Percentiles rank a stretch among this genome's conserved stretches.
These are phyloP conservation scores for Fragilaria crotonensis DNA, from an alignment of 108 stramenopile genomes.

Conservation along the genomic window DNA sequence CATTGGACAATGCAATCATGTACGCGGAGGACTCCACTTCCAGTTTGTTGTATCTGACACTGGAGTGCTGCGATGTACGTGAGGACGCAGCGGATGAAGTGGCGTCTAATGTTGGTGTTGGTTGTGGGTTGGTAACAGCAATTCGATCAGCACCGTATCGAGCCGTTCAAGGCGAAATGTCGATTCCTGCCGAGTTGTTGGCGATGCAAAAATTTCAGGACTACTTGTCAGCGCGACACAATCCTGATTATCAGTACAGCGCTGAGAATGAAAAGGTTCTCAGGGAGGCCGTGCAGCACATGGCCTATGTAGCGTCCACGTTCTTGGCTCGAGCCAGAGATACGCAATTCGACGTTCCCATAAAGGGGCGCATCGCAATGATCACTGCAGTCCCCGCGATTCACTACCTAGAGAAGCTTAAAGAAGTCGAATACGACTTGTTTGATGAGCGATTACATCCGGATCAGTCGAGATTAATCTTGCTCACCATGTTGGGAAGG, in stretches of 20 bases:
- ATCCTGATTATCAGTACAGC: conserved; percentile 1
- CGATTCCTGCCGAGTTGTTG: conserved; percentile 47
- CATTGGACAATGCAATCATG: conserved; percentile 38
- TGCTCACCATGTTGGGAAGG: not conserved
- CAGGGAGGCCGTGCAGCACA: conserved; percentile 40
- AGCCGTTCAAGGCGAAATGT: conserved; percentile 49
- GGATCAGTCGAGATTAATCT: not conserved
- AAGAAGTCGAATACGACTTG: conserved; percentile 63
- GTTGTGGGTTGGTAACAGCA: conserved; percentile 61
- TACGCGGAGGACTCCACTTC: conserved; percentile 71
- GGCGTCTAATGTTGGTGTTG: conserved; percentile 66
- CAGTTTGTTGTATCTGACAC: conserved; percentile 55
- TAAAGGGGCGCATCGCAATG: conserved; percentile 36
- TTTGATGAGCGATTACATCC: conserved; percentile 19
- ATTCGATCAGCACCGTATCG: conserved; percentile 54
- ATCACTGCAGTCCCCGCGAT: conserved; percentile 63
- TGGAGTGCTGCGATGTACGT: conserved; percentile 52
- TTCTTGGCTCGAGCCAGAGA: conserved; percentile 52
- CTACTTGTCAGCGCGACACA: conserved; percentile 1
- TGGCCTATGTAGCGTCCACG: conserved; percentile 44
- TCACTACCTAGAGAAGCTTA: conserved; percentile 51
- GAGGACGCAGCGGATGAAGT: conserved; percentile 61
- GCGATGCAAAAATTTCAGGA: not conserved
- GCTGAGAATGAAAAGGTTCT: conserved; percentile 8
- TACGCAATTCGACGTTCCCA: conserved; percentile 53